Conservation (phyloP, 2,329 filamentous ascomycete genomes). For the Capronia americana region DNA sequence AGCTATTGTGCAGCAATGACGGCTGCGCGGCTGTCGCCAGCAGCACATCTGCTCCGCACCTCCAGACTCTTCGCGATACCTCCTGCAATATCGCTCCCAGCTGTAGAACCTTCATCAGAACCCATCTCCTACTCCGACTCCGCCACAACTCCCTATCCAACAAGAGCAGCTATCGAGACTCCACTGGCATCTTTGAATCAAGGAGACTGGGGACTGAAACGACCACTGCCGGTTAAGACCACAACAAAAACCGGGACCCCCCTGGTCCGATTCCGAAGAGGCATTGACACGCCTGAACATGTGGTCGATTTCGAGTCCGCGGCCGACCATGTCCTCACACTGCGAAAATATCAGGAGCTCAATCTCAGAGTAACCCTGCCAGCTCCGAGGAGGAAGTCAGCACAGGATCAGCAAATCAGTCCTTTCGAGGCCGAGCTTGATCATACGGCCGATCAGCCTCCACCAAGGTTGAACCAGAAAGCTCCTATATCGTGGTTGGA, state of each 20-base stretch:
- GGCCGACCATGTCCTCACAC: conserved; percentile 77
- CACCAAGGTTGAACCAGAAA: conserved; percentile 4
- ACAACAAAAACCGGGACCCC: conserved; percentile 76
- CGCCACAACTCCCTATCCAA: conserved; percentile 79
- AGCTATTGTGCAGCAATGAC: conserved; percentile 48
- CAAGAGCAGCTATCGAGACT: conserved; percentile 80
- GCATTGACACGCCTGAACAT: conserved; percentile 83
- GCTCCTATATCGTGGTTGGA: conserved; percentile 27
- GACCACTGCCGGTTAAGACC: conserved; percentile 77
- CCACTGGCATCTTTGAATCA: conserved; percentile 72
- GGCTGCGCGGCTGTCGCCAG: conserved; percentile 60
- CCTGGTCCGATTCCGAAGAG: conserved; percentile 71
- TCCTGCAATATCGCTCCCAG: conserved; percentile 70
- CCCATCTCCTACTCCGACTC: conserved; percentile 65
- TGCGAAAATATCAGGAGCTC: conserved; percentile 87
- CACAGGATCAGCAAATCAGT: conserved; percentile 33
- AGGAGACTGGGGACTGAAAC: conserved; percentile 94
- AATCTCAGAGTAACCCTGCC: conserved; percentile 60
- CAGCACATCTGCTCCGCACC: conserved; percentile 74
- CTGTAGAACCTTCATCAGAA: conserved; percentile 56
- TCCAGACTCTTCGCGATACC: conserved; percentile 92
- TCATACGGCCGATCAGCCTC: conserved; percentile 33
- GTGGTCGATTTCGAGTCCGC: conserved; percentile 88
- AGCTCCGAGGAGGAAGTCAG: conserved; percentile 14
- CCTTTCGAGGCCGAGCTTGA: conserved; percentile 43